Base-by-base conservation (phyloP, 2,329 filamentous ascomycete genomes). In the Fusarium nelsonii region DNA sequence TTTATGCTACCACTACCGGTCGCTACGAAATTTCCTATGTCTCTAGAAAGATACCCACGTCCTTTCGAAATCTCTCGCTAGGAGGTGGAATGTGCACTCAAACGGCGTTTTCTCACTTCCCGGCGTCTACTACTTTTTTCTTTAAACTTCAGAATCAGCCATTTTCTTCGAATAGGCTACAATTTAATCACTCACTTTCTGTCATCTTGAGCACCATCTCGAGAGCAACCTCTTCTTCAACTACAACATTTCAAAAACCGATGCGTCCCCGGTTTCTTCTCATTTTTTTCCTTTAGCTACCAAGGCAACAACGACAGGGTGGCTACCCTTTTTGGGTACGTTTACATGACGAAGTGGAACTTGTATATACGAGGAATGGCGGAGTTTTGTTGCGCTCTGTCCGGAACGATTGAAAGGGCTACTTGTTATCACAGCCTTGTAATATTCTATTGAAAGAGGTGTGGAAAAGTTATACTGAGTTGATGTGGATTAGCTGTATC, bases 261-360 rank as follows among this genome's bases (percentile, higher is more conserved):
- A 59, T 55, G 44, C 49, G 46, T 53, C 58, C 37, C 34, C 56
- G 56, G 41, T 46, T 50, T 28, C 20, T 46, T 50, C 48, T 54
- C 32, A n/a, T n/a, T 46, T 37, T 53, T 70, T 18, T 33, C 23
- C n/a, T 23, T n/a, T 26, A 23, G 34, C 20, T 46, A 44, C 18
- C 39, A 69, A 55, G 58, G 55, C 54, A 65, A 50, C 53, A 60
- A 62, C n/a, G 34, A 56, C 14, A 49, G 32, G 63, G 52, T 45
- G 37, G 33, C 33, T 43, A 15, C 33, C 45, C 34, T 50, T 30
- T 40, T 61, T 57, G 52, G 57, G 63, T 54, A 71, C 59, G 67
- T 58, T 70, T 58, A 72, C 70, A 73, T 73, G 40, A 75, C 43
- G 73, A 75, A 69, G 63, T 58, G 70, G 69, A 73, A 71, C 48